phyloP scores from a whole-genome alignment of 345 rosid genomes.

The Rhodomyrtus tomentosa region DNA sequence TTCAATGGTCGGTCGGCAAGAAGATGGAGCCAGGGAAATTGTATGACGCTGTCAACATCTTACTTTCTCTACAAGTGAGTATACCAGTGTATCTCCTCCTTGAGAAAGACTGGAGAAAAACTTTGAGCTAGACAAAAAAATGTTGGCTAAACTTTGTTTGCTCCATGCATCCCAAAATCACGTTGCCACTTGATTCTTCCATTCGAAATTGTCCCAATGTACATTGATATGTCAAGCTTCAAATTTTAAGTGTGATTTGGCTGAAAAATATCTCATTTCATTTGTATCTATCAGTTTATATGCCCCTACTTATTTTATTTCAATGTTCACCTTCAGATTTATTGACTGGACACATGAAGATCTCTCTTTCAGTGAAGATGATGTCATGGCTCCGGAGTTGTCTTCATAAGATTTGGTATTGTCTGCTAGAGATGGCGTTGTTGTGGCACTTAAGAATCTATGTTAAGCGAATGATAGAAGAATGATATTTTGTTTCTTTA shows the following conservation, averaged over 20 bases:
- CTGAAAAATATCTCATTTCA: too few species aligned
- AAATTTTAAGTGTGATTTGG: too few species aligned
- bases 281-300: background rate
- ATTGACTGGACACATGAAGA: slow-evolving; percentile 78
- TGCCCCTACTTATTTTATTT: background rate
- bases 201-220: too few species aligned
- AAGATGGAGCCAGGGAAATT: slow-evolving; percentile 23
- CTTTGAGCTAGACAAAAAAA: background rate
- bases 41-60: slow-evolving; percentile 37
- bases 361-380: slow-evolving; percentile 47
- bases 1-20: too few species aligned
- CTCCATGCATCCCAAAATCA: background rate
- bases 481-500: too few species aligned
- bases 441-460: too few species aligned
- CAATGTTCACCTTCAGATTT: slow-evolving; percentile 35
- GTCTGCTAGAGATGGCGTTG: too few species aligned
- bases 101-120: background rate
- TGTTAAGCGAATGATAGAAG: too few species aligned
- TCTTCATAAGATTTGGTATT: too few species aligned
- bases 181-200: background rate
- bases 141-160: background rate
- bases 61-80: slow-evolving; percentile 40
- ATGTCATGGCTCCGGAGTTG: too few species aligned
- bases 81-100: background rate
- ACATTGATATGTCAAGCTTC: too few species aligned